Evolutionary conservation across 495 filamentous ascomycete genomes (phyloP).

Genomic region (Penicillium pancosmium): DNA sequence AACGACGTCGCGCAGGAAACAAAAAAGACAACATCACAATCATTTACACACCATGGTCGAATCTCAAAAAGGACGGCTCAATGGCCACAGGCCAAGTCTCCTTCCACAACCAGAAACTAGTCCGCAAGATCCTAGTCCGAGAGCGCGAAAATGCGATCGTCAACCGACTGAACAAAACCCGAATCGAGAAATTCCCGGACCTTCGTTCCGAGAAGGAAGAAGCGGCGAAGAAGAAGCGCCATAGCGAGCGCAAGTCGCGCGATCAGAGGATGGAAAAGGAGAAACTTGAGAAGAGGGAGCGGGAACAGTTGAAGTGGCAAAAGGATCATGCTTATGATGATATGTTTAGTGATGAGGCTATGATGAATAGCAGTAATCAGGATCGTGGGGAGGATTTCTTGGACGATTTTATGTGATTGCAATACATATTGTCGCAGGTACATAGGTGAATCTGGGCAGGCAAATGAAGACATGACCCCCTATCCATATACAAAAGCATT

Average conservation of each 20-base stretch:
- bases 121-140: constrained; percentile 75
- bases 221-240: constrained; percentile 65
- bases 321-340: constrained; percentile 96
- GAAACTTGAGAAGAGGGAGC: constrained; percentile 72
- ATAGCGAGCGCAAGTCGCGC: constrained; percentile 65
- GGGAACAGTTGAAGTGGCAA: constrained; percentile 86
- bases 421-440: background rate
- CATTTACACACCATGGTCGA: constrained; percentile 98
- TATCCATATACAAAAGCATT: too few relatives aligned
- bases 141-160: constrained; percentile 84
- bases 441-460: too few relatives aligned
- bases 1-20: constrained; percentile 60
- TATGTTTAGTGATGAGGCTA: constrained; percentile 48
- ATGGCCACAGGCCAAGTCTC: constrained; percentile 96
- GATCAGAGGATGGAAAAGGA: constrained; percentile 82
- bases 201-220: constrained; percentile 79
- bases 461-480: too few relatives aligned
- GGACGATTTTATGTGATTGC: constrained; percentile 58
- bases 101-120: constrained; percentile 86
- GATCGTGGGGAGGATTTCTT: constrained; percentile 52
- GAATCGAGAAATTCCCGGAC: constrained; percentile 81
- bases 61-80: constrained; percentile 91
- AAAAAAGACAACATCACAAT: constrained; percentile 97
- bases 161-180: constrained; percentile 97
- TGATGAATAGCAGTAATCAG: constrained; percentile 51